These are phyloP conservation scores for Backusella sp. DNA, from an alignment of 192 early-diverging fungal species.

Conservation along the genomic window DNA sequence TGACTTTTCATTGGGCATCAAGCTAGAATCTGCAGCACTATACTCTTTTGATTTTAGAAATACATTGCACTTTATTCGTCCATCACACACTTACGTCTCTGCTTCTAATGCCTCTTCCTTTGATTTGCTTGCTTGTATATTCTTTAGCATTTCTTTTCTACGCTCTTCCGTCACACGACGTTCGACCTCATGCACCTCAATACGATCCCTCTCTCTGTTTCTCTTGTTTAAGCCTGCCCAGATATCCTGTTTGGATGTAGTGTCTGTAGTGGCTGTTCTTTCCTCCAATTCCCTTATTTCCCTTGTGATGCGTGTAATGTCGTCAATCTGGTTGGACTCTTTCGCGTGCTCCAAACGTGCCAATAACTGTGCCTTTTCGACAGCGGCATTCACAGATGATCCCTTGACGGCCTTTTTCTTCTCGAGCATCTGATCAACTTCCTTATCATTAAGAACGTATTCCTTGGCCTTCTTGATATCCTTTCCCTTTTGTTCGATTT, in stretches of 20 bases:
- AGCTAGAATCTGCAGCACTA: background rate
- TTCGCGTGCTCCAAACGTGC: conserved; percentile 51
- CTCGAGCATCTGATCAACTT: conserved; percentile 64
- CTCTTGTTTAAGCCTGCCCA: conserved; percentile 57
- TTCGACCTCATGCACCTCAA: conserved; percentile 45
- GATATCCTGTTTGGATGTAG: conserved; percentile 36
- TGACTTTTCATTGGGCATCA: background rate
- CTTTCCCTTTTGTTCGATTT: conserved; percentile 52
- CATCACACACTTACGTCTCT: background rate
- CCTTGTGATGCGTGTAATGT: conserved; percentile 41
- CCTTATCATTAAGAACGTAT: conserved; percentile 61
- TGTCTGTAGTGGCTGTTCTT: conserved; percentile 27
- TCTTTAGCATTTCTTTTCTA: conserved; percentile 13
- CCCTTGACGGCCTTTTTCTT: conserved; percentile 49
- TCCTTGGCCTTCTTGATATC: conserved; percentile 55
- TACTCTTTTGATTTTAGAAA: background rate
- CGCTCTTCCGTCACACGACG: conserved; percentile 12
- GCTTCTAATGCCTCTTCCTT: background rate
- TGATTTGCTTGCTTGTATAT: background rate
- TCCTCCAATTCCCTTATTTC: conserved; percentile 37
- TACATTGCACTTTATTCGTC: too few species aligned
- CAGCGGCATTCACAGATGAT: conserved; percentile 33
- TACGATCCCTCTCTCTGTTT: conserved; percentile 51
- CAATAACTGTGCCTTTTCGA: conserved; percentile 48
- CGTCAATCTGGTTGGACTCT: conserved; percentile 46